Evolutionary conservation across 176 grass and related monocot species (phyloP), one percentile per base, ranked within the genome.

Genomic region (Cymbopogon citratus): DNA sequence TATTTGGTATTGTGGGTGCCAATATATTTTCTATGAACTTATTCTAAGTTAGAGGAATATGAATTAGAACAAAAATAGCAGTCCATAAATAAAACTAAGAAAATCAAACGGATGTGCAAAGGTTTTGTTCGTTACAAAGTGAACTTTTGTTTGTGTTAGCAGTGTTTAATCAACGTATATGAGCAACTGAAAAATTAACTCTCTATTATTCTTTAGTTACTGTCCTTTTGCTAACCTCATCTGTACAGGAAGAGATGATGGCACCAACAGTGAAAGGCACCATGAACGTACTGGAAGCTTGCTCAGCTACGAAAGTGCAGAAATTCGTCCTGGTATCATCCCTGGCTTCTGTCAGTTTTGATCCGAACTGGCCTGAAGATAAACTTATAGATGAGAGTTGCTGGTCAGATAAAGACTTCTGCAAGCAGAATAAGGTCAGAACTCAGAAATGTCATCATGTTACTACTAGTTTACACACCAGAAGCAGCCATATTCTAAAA

Each of bases 381-480:
- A 89, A 52, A 16, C 31, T 80, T 36, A 80, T 33, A 11, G 82
- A 85, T 40, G 82, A 89, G 41, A 74, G 73, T 4, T 89, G 87
- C 46, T 89, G 82, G 87, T 81, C 87, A 49, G 76, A 84, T 70
- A 84, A 85, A 54, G 48, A 84, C 21, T 40, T 60, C 39, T 85
- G 69, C 70, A 76, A 1, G 34, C 35, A 69, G 2, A 76, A 24
- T 44, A 48, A 84, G 76, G 87, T 85, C 1, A 35, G 73, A 14
- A 9, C 4, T 63, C 26, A 12, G 13, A 15, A 31, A 63, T 24
- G 1, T 26, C 57, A 26, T 26, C 10, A 26, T 61, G n/a, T 26
- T 60, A 11, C 18, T 54, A 54, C 51, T 60, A 25, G n/a, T 60
- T 60, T 60, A 10, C 54, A n/a, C 19, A 23, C 8, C 21, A 10